phyloP scores from a whole-genome alignment of 2,329 filamentous ascomycete genomes.

The Cephalotrichum gorgonifer region DNA sequence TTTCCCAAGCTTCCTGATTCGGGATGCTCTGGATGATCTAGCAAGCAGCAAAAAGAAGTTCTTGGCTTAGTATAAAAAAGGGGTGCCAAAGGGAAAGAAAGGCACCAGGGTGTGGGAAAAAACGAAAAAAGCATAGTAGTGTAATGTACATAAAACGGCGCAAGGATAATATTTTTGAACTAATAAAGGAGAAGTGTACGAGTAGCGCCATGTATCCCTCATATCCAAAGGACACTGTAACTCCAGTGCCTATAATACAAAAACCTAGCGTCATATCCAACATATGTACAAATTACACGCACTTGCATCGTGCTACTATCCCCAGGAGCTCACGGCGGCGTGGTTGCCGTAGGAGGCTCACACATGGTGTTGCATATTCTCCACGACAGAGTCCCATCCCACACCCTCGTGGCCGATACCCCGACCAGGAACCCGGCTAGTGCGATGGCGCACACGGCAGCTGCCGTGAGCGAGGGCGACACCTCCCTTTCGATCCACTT shows the following conservation, averaged over 20 bases:
- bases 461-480: constrained; percentile 13
- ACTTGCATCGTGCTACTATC: background rate
- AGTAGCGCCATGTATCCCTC: no score
- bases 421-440: constrained; percentile 13
- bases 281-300: background rate
- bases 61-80: background rate
- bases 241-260: no score
- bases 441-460: constrained; percentile 11
- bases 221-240: no score
- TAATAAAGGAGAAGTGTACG: no score
- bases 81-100: no score
- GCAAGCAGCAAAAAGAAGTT: constrained; percentile 39
- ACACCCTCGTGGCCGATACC: constrained; percentile 1
- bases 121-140: background rate
- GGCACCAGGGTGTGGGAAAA: background rate
- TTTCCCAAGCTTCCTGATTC: constrained; percentile 77
- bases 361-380: background rate
- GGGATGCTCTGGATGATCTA: constrained; percentile 75
- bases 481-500: constrained; percentile 19
- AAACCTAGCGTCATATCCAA: no score
- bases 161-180: background rate
- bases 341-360: background rate
- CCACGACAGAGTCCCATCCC: constrained; percentile 4
- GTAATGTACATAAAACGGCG: constrained; percentile 1
- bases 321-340: background rate